phyloP scores from a whole-genome alignment of 1,284 basidiomycete species.

The Pascua guehoae region DNA sequence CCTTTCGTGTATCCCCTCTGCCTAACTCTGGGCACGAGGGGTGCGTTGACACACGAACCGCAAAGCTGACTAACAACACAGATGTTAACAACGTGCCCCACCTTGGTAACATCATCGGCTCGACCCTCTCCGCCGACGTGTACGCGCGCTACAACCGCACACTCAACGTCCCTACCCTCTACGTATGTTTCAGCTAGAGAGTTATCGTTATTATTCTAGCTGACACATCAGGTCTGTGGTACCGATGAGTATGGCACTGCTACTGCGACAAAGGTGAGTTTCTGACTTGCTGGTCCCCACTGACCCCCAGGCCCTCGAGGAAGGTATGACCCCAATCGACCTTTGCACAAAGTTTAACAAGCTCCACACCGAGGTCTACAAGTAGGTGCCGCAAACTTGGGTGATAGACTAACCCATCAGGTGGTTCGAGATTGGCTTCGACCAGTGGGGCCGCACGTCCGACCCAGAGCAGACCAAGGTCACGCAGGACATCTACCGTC shows the following conservation, averaged over 20 bases:
- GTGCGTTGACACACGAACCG: no score
- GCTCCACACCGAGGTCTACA: constrained; percentile 87
- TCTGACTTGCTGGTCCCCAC: neutral
- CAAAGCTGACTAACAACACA: constrained; percentile 13
- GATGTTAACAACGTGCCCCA: constrained; percentile 99
- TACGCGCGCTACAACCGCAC: constrained; percentile 75
- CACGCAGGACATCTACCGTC: constrained; percentile 79
- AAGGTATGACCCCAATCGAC: constrained; percentile 78
- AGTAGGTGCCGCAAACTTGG: constrained; percentile 57
- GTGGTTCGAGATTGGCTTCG: constrained; percentile 67
- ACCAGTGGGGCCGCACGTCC: constrained; percentile 94
- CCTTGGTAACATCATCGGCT: constrained; percentile 97
- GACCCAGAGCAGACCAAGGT: constrained; percentile 90
- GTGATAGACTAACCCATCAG: constrained; percentile 15
- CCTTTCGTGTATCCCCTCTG: neutral
- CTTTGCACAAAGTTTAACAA: constrained; percentile 92
- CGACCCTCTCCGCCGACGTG: constrained; percentile 82
- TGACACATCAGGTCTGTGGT: constrained; percentile 75
- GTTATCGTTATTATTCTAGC: constrained; percentile 7
- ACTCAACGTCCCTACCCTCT: constrained; percentile 53
- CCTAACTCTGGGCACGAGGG: neutral
- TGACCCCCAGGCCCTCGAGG: constrained; percentile 77
- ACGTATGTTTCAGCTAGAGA: constrained; percentile 40
- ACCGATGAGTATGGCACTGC: constrained; percentile 99
- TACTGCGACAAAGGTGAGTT: constrained; percentile 70